phyloP scores from a whole-genome alignment of 345 rosid species.

The Pseudoturritis turrita region DNA sequence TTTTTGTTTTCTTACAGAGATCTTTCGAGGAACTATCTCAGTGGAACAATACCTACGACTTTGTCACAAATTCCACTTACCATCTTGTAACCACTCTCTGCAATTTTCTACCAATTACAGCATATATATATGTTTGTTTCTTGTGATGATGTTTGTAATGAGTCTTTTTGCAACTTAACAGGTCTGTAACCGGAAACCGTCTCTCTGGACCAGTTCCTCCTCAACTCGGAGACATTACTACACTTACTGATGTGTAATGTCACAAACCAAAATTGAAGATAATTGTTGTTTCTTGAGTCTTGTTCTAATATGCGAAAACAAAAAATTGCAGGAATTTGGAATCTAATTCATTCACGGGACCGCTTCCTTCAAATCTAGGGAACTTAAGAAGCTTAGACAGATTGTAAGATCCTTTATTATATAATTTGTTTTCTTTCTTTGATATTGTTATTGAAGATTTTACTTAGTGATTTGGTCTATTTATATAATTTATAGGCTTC shows the following conservation, averaged over 20 bases:
- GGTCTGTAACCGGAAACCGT: conserved; percentile 63
- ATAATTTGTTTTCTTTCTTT: neutral
- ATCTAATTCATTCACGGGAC: conserved; percentile 54
- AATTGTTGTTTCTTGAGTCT: too few species aligned
- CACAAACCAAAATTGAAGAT: neutral
- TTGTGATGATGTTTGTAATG: neutral
- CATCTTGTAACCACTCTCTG: conserved; percentile 42
- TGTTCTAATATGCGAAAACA: neutral
- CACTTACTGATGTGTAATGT: conserved; percentile 62
- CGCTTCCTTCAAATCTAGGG: conserved; percentile 61
- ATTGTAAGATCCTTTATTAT: conserved; percentile 41
- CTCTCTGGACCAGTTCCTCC: conserved; percentile 58
- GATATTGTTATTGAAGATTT: neutral
- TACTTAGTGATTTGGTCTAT: neutral
- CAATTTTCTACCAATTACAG: too few species aligned
- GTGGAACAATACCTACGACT: conserved; percentile 60
- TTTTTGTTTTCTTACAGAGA: conserved; percentile 44
- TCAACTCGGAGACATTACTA: conserved; percentile 50
- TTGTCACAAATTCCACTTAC: conserved; percentile 50
- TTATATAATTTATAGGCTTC: conserved; percentile 45
- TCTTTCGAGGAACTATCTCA: conserved; percentile 62
- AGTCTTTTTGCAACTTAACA: conserved; percentile 13
- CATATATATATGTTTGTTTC: neutral
- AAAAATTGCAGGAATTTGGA: conserved; percentile 50
- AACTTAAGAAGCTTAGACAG: conserved; percentile 42